Conservation (phyloP, 805 yeast species). For the Monosporozyma siamensis region DNA sequence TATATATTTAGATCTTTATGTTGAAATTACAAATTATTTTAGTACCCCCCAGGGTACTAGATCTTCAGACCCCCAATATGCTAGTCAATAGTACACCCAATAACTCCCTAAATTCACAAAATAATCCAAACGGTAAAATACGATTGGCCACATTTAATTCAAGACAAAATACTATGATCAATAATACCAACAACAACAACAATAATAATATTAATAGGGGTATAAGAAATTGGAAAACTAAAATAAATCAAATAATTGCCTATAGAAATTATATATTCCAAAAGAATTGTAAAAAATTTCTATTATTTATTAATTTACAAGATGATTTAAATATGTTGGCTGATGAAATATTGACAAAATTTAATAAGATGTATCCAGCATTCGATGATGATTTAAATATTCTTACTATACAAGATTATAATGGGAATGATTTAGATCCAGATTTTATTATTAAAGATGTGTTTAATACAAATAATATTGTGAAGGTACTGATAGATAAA, state of each 20-base stretch:
- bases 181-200: not conserved
- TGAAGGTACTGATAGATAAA: constrained; percentile 36
- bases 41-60: constrained; percentile 9
- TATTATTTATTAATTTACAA: constrained; percentile 47
- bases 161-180: not conserved
- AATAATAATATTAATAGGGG: not conserved
- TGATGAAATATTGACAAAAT: constrained; percentile 45
- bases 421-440: constrained; percentile 68
- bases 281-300: constrained; percentile 37
- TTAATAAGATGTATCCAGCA: constrained; percentile 53
- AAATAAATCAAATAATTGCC: not conserved
- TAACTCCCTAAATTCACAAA: not conserved
- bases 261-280: constrained; percentile 1
- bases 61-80: not conserved
- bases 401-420: constrained; percentile 51
- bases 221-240: not conserved
- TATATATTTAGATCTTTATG: constrained; percentile 7
- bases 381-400: constrained; percentile 42
- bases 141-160: not conserved
- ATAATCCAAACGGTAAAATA: not conserved
- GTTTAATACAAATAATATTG: constrained; percentile 40
- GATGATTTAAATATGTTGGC: constrained; percentile 41
- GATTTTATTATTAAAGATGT: constrained; percentile 58
- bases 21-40: constrained; percentile 9
- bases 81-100: not conserved